Evolutionary conservation across 768 basidiomycete species (phyloP).

Genomic region (Pholiota microspora): DNA sequence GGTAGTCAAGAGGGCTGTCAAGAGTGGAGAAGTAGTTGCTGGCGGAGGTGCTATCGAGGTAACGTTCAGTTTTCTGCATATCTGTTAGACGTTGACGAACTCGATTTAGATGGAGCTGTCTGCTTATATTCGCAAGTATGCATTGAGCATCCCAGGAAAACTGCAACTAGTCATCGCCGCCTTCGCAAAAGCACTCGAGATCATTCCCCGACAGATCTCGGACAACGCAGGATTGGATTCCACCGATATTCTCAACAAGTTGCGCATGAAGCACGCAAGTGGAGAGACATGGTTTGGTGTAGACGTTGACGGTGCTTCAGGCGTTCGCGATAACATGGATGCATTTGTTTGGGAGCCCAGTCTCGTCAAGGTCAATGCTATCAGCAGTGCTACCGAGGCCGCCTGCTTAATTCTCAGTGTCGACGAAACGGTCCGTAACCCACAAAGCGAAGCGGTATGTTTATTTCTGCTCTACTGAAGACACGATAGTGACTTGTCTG

Average conservation of each 20-base stretch:
- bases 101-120: conserved; percentile 88
- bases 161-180: conserved; percentile 92
- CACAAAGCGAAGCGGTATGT: conserved; percentile 88
- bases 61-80: conserved; percentile 10
- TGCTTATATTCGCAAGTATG: conserved; percentile 88
- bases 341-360: conserved; percentile 99
- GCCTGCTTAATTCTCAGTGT: conserved; percentile 95
- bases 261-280: conserved; percentile 92
- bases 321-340: conserved; percentile 94
- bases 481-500: conserved; percentile 19
- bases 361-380: conserved; percentile 92
- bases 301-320: conserved; percentile 86
- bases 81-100: background rate
- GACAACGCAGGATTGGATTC: conserved; percentile 98
- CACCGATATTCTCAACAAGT: conserved; percentile 94
- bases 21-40: conserved; percentile 94
- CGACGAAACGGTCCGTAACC: conserved; percentile 96
- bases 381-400: conserved; percentile 93
- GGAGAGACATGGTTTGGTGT: conserved; percentile 92
- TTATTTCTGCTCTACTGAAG: background rate
- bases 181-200: conserved; percentile 95
- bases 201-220: conserved; percentile 97
- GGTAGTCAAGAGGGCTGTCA: conserved; percentile 98
- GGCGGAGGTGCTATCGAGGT: conserved; percentile 98
- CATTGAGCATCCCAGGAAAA: conserved; percentile 93